phyloP scores from a whole-genome alignment of 169 alveolate species.

The Perkinsus olseni region DNA sequence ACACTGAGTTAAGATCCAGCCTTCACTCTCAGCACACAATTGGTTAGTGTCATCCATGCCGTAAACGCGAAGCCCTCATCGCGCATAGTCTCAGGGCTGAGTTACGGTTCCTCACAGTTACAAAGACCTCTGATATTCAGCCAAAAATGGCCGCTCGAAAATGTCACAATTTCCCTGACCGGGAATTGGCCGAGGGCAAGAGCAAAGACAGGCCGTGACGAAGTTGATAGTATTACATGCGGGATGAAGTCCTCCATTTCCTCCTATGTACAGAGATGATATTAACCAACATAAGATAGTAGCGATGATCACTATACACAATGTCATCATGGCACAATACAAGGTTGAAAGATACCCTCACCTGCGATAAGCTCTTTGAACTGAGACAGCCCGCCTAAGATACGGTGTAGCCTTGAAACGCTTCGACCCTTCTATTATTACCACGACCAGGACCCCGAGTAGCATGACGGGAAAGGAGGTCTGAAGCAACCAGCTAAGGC shows the following conservation, averaged over 20 bases:
- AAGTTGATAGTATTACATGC: too few relatives aligned
- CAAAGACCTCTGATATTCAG: too few relatives aligned
- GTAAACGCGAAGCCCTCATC: background rate
- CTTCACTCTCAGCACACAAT: too few relatives aligned
- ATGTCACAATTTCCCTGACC: too few relatives aligned
- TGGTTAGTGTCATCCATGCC: too few relatives aligned
- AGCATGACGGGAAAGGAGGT: background rate
- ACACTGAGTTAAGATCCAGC: too few relatives aligned
- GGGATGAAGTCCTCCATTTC: too few relatives aligned
- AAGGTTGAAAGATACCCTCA: background rate
- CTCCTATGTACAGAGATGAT: too few relatives aligned
- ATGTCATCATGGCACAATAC: background rate
- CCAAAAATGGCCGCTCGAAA: too few relatives aligned
- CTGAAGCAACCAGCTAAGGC: background rate
- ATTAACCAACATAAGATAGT: background rate
- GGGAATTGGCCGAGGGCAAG: background rate
- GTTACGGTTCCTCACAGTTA: too few relatives aligned
- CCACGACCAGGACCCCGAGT: background rate
- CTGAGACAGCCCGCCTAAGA: background rate
- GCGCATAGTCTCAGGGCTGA: too few relatives aligned
- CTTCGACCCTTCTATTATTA: background rate
- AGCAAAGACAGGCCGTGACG: too few relatives aligned
- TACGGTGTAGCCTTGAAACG: background rate
- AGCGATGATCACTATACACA: background rate
- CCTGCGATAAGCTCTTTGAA: background rate